Evolutionary conservation across 108 stramenopile species (phyloP), one percentile per base, ranked within the genome.

Genomic region (Skeletonema grethae): DNA sequence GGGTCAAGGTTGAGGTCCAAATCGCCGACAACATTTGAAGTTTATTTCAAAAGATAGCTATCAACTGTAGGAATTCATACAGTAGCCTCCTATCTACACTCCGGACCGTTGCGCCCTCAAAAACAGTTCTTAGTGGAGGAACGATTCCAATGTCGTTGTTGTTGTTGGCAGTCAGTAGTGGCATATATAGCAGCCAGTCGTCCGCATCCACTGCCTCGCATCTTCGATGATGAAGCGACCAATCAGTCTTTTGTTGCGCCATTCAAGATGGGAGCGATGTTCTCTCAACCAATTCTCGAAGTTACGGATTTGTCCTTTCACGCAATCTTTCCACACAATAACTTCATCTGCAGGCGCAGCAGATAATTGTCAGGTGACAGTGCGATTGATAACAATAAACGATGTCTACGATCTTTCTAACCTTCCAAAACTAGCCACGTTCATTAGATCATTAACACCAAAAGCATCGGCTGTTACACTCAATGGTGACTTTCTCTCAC

Each of bases 401-500:
- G 86, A 87, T 39, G 84, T 87, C 5, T 87, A 87, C 62, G 59
- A 74, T 22, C 73, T 87, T 4, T 68, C 73, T 11, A 73, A 87
- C 25, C 81, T 87, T n/a, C 76, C 82, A 8, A 61, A 64, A 41
- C 64, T 86, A 13, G 75, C 76, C 32, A 59, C 72, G 10, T 65
- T 84, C 15, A 18, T 84, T 46, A 66, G 63, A 20, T 56, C 80
- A 55, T 58, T 25, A 59, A 53, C 38, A 0, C 13, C 25, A 10
- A 43, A 38, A 57, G 64, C 76, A 16, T 71, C 82, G 0, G 86
- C 86, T 13, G 82, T 88, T 0, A 75, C 85, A 32, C 77, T 90
- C n/a, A 67, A 79, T 31, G 90, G 93, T 7, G 93, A 92, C 63
- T 94, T 94, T 66, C 39, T 92, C 1, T 80, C 82, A 24, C 89